Base-by-base conservation (phyloP, 2,329 filamentous ascomycete species). In the Xylariaceae sp. region DNA sequence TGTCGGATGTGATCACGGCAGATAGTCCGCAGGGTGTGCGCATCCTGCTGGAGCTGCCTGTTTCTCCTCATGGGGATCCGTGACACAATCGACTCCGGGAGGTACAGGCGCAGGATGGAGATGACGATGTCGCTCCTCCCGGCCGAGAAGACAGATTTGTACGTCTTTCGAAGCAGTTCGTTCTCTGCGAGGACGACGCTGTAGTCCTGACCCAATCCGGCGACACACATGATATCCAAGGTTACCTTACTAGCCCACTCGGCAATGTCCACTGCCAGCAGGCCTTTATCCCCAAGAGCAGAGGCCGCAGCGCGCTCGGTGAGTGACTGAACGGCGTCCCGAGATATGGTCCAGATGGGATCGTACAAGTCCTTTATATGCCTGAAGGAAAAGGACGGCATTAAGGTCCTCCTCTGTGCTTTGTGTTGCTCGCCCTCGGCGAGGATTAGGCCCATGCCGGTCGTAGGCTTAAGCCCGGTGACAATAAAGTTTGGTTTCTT, bases 381-480 rank as follows among this genome's bases (percentile, higher is more conserved):
- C 19, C 42, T 34, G 12, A 40, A 44, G 3, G 39, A 37, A 12
- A 44, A 44, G 13, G 42, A 39, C 17, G 42, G 42, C 33, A 38
- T 22, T 18, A 44, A 23, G 3, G 39, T 40, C 22, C 28, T 42
- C 16, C 42, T 40, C 17, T 45, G 40, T 7, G 34, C 28, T 25
- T 40, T 45, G 33, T 43, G 42, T 13, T 31, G 32, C n/a, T 44
- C 42, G 13, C 42, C 42, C 12, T 43, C 42, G 13, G 33, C 33
- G 7, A 43, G 32, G 16, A 43, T 26, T 14, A 45, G 29, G 2
- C 42, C 42, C 21, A 29, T 23, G 17, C 42, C 42, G 12, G 33
- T 37, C 27, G 40, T 37, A 10, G 21, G 32, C 29, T 27, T 40
- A 1, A 45, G 33, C n/a, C 25, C 33, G 21, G 34, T 37, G 13